phyloP scores from a whole-genome alignment of 2,329 filamentous ascomycete species.

The Trichoderma harzianum region DNA sequence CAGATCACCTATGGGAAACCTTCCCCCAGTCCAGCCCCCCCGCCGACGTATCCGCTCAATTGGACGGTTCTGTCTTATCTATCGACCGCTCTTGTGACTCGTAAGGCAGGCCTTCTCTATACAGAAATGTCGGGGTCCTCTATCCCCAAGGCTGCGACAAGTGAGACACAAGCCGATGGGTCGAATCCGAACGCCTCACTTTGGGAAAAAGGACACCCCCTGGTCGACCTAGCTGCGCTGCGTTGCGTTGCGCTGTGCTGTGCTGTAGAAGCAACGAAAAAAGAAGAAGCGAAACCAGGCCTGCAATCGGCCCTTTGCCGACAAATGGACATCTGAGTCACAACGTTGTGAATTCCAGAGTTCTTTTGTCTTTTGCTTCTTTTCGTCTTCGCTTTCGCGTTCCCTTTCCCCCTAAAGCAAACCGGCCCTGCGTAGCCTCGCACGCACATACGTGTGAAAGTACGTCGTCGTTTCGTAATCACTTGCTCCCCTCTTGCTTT shows the following conservation, averaged over 20 bases:
- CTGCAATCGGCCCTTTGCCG: slow-evolving; percentile 9
- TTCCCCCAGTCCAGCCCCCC: background rate
- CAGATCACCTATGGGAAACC: background rate
- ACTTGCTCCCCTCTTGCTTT: background rate
- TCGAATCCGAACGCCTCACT: background rate
- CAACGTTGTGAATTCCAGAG: background rate
- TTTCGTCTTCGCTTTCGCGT: background rate
- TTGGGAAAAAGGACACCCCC: background rate
- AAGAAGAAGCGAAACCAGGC: background rate
- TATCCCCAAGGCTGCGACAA: slow-evolving; percentile 4
- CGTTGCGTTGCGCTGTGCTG: background rate
- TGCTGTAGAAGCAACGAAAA: background rate
- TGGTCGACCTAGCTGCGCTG: background rate
- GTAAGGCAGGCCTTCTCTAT: background rate
- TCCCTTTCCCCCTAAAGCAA: background rate
- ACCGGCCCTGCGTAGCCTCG: background rate
- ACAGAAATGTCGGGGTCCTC: slow-evolving; percentile 8
- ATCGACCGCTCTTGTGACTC: slow-evolving; percentile 6
- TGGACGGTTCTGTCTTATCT: background rate
- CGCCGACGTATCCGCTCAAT: background rate
- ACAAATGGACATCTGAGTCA: background rate
- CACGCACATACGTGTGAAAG: background rate
- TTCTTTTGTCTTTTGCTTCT: background rate
- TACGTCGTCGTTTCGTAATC: slow-evolving; percentile 16
- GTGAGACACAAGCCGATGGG: background rate